Evolutionary conservation across 140 eudicot species (phyloP), one percentile per base, ranked within the genome.

Genomic region (Bidens hawaiensis): DNA sequence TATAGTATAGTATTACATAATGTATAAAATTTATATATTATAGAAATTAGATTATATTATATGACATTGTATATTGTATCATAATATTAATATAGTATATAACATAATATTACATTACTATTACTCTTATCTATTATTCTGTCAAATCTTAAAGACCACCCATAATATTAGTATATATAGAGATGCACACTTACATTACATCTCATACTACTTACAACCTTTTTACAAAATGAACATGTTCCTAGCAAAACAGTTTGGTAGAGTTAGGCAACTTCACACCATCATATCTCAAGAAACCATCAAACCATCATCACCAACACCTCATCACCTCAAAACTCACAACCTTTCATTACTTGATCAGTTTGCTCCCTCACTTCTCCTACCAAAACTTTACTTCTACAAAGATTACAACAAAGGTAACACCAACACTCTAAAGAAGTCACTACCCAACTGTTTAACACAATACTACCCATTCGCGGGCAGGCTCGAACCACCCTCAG

Each of bases 391-490:
- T 0, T 25, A 23, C 19, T 52, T 52, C 59, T 52, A 52, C 59
- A 52, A 52, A 52, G 33, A 52, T 25, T 52, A 52, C 59, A 52
- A 52, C 10, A 52, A 52, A 4, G 34, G 19, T 6, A 15, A 41
- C 51, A 61, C 52, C 25, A 61, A n/a, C 53, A 40, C 24, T 7
- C 26, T 61, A 61, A 61, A 61, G 38, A 15, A 8, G 13, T 40
- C 67, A 23, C 41, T 61, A 7, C 41, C 67, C 4, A 23, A 40
- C 15, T 61, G 53, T 41, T 61, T 61, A 40, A 41, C 53, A 41
- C 53, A 61, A 26, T 61, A 36, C 38, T 61, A 61, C 36, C 67
- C 67, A 0, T 61, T 61, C 24, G 40, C 67, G 9, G 67, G 67
- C 25, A 41, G 53, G 15, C 27, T 61, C 19, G 15, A n/a, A n/a